Base-by-base conservation (phyloP, 768 basidiomycete species). In the Russula emetica region DNA sequence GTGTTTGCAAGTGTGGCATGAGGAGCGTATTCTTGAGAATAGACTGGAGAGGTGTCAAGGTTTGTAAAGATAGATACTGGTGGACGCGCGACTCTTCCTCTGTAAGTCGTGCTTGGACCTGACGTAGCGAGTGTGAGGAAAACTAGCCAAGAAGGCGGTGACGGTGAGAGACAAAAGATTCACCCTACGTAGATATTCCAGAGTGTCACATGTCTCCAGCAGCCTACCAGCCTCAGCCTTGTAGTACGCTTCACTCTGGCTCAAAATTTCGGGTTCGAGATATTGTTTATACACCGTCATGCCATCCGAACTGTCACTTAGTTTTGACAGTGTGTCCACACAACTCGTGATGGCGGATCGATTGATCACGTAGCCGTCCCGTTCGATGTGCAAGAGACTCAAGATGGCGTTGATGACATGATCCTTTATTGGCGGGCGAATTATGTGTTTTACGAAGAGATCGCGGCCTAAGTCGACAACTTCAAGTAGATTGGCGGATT, bases 311-410 rank as follows among this genome's bases (percentile, higher is more conserved):
- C 79, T 79, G 36, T 81, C 79, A 11, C 80, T 76, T 32, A 98
- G 81, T 61, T 86, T 82, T 44, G 90, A 76, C 52, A 97, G 82
- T 51, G 98, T 86, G 47, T 94, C 91, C 24, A 95, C 86, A 66
- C 90, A 93, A 68, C 88, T 90, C 71, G 92, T 90, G 57, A 98
- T 85, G 3, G 91, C 86, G 2, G 93, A 92, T n/a, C 90, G 88
- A 70, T 92, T 92, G 71, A 98, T 93, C 52, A 83, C 83, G 71
- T 89, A 90, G 28, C 94, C 94, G 66, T 95, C 89, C 18, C 97
- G 88, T 70, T 99, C 97, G 58, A 92, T 85, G 64, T 85, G 90
- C 60, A 99, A 86, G 75, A 95, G 90, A 34, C 82, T 83, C 54
- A 98, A 80, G 56, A 98, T 80, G n/a, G 92, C 91, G 11, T 82